Evolutionary conservation across 2,329 filamentous ascomycete species (phyloP).

Genomic region (Botrytis elliptica): DNA sequence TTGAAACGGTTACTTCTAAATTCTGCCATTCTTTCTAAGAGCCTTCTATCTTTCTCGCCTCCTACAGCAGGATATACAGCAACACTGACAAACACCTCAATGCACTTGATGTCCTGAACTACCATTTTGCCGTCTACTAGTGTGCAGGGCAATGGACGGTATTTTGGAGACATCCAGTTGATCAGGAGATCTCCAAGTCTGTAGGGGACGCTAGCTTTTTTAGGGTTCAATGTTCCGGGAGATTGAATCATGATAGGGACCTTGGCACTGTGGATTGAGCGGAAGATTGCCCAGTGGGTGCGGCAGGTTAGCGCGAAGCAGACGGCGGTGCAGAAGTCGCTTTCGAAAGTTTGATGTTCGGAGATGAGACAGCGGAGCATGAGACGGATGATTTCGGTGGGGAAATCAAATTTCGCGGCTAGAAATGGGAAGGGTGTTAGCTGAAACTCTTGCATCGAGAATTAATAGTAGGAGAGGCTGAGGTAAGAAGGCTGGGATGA

Average conservation of each 20-base stretch:
- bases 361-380: background rate
- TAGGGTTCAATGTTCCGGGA: background rate
- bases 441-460: rapidly evolving
- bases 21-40: background rate
- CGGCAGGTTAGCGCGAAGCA: background rate
- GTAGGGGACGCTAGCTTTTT: rapidly evolving
- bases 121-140: rapidly evolving
- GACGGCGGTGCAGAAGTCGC: background rate
- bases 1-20: background rate
- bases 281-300: background rate
- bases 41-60: background rate
- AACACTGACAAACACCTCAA: background rate
- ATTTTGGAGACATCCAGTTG: background rate
- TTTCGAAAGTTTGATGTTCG: background rate
- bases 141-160: background rate
- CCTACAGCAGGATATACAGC: background rate
- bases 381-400: background rate
- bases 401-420: background rate
- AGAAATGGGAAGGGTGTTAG: background rate
- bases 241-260: background rate
- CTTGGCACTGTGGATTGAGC: background rate
- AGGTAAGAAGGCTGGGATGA: too few relatives aligned
- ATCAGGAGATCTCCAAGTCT: background rate
- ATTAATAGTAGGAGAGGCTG: background rate
- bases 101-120: rapidly evolving